Percentiles rank a stretch among this genome's conserved stretches.
Conservation (phyloP, 805 yeast species). For the Ogataea kodamae region DNA sequence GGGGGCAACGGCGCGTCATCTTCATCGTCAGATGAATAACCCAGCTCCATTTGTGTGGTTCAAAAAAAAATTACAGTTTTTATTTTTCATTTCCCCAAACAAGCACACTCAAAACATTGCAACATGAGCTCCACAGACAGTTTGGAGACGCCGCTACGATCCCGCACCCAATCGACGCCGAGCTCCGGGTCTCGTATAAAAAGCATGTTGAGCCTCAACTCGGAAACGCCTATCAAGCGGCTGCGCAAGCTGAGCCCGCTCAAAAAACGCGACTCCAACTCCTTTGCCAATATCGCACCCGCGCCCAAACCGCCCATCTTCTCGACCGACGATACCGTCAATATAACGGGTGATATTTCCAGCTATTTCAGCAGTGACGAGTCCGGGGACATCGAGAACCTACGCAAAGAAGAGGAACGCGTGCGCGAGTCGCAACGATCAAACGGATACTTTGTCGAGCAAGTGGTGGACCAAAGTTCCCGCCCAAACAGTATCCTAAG, state of each 20-base stretch:
- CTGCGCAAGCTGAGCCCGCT: constrained; percentile 12
- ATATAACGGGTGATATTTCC: constrained; percentile 14
- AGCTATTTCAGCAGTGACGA: constrained; percentile 12
- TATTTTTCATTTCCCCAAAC: constrained; percentile 6
- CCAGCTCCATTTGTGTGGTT: constrained; percentile 9
- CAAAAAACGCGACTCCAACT: constrained; percentile 2
- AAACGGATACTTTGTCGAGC: constrained; percentile 20
- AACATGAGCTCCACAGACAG: no score
- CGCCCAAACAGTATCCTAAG: constrained; percentile 18
- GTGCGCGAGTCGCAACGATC: constrained; percentile 18
- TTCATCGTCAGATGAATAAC: constrained; percentile 9
- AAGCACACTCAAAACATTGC: constrained; percentile 7
- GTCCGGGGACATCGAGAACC: constrained; percentile 1
- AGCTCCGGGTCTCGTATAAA: constrained; percentile 12
- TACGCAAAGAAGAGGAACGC: constrained; percentile 8
- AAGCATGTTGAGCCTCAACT: constrained; percentile 3
- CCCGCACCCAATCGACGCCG: constrained; percentile 3
- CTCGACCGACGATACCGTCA: constrained; percentile 4
- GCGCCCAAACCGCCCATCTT: constrained; percentile 1
- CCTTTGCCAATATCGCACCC: constrained; percentile 2
- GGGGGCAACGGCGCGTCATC: no score
- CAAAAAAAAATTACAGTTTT: neutral
- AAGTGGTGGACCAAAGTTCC: constrained; percentile 11
- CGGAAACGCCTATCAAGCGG: constrained; percentile 13
- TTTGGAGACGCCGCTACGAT: constrained; percentile 6